These are phyloP conservation scores for Fagus sylvatica DNA, from an alignment of 306 rosid genomes.

Conservation along the genomic window DNA sequence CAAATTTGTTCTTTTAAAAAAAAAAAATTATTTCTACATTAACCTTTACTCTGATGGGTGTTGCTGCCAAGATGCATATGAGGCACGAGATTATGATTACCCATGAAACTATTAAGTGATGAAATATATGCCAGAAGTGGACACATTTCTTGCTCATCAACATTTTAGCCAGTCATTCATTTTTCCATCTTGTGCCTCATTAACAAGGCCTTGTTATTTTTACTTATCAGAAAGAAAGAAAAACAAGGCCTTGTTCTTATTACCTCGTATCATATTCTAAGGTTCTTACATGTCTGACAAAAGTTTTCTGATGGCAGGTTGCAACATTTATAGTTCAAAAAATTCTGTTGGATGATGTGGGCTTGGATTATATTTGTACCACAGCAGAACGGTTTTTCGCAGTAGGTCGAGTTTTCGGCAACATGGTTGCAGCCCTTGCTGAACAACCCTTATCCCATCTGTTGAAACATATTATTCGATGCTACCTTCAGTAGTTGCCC, in stretches of 20 bases:
- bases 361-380: constrained; percentile 70
- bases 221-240: too few relatives aligned
- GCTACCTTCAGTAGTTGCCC: constrained; percentile 62
- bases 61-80: background rate
- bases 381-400: constrained; percentile 65
- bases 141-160: background rate
- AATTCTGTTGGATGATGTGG: constrained; percentile 71
- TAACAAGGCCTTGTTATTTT: background rate
- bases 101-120: background rate
- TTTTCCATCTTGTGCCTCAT: background rate
- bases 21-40: background rate
- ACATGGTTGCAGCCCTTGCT: constrained; percentile 56
- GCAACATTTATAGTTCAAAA: constrained; percentile 75
- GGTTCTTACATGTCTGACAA: constrained; percentile 31
- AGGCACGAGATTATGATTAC: background rate
- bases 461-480: constrained; percentile 60
- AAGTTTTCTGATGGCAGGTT: constrained; percentile 47
- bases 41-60: background rate
- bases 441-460: constrained; percentile 69
- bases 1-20: too few relatives aligned
- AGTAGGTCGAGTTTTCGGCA: constrained; percentile 59
- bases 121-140: background rate
- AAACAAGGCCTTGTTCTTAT: background rate
- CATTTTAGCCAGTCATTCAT: background rate
- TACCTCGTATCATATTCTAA: constrained; percentile 12